Evolutionary conservation across 352 stramenopile species (phyloP), one percentile per base, ranked within the genome.

Genomic region (Globisporangium nodosum): DNA sequence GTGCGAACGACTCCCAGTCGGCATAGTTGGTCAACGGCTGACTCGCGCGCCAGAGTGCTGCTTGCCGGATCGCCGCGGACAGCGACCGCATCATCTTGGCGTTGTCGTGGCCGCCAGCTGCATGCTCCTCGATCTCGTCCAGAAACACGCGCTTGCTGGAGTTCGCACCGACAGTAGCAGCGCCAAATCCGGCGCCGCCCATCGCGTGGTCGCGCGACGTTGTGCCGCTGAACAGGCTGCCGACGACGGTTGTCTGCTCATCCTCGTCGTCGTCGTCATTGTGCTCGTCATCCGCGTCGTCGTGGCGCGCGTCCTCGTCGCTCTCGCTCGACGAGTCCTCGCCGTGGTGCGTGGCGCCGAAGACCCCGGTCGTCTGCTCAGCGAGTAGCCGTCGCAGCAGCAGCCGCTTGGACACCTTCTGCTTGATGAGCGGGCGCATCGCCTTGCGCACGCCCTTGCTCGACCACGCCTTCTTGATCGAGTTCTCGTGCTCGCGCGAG

Each of bases 401-500:
- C 47, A 95, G 43, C 1, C 83, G 77, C 59, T 95, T 93, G 5
- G 81, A 86, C 0, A 95, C 83, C 40, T 92, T 92, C 59, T 95
- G 85, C 59, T 95, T 93, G 52, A 92, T 69, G 31, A 95, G 67
- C 33, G 85, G 83, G 13, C 81, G 79, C 85, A 95, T 95, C 3
- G 85, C 83, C 58, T 93, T 93, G 30, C 83, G 82, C 35, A 94
- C 81, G 50, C 78, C 81, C 62, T 94, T 94, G 62, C 81, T 92
- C 11, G 80, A 92, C 83, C 85, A 95, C 2, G 83, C 85, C 50
- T 92, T 93, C 59, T 95, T 93, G 61, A 89, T 90, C 11, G 84
- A 87, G 54, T 88, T 92, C 58, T 95, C 85, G 54, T 93, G 82
- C 63, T 95, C 83, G 52, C 83, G 79, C 37, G 83, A 93, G 16